Evolutionary conservation across 352 stramenopile species (phyloP).

Genomic region (Globisporangium emineosum): DNA sequence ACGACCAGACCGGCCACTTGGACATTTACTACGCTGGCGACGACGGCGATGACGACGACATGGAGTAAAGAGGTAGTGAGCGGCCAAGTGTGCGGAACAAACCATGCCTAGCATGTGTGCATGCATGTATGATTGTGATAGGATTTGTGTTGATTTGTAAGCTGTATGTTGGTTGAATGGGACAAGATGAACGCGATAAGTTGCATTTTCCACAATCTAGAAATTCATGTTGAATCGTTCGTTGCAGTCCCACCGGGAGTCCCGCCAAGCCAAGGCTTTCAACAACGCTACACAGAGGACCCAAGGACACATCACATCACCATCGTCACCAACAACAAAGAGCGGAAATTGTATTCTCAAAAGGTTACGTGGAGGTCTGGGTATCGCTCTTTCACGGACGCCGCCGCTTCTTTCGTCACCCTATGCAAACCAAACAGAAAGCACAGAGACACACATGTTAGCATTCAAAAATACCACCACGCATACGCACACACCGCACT

Average conservation of each 20-base stretch:
- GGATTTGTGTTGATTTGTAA: not conserved
- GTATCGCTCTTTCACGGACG: slow-evolving; percentile 72
- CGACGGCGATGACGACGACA: slow-evolving; percentile 52
- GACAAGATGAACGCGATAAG: not conserved
- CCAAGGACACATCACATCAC: not conserved
- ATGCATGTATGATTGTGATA: not conserved
- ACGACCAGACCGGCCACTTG: slow-evolving; percentile 63
- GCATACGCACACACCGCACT: not conserved
- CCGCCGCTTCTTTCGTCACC: slow-evolving; percentile 80
- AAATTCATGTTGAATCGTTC: no score
- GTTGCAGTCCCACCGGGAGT: no score
- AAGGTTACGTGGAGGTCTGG: slow-evolving; percentile 56
- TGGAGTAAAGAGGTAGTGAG: slow-evolving; percentile 35
- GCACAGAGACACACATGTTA: slow-evolving; percentile 3
- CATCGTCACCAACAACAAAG: not conserved
- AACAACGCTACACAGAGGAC: not conserved
- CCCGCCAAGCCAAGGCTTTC: no score
- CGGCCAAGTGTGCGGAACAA: not conserved
- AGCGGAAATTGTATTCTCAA: slow-evolving; percentile 22
- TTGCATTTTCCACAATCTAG: no score
- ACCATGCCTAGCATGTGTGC: no score
- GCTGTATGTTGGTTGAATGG: not conserved
- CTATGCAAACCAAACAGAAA: slow-evolving; percentile 22
- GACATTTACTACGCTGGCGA: slow-evolving; percentile 74
- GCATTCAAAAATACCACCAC: not conserved